Evolutionary conservation across 2,329 filamentous ascomycete genomes (phyloP).

Genomic region (Epichloe baconii): DNA sequence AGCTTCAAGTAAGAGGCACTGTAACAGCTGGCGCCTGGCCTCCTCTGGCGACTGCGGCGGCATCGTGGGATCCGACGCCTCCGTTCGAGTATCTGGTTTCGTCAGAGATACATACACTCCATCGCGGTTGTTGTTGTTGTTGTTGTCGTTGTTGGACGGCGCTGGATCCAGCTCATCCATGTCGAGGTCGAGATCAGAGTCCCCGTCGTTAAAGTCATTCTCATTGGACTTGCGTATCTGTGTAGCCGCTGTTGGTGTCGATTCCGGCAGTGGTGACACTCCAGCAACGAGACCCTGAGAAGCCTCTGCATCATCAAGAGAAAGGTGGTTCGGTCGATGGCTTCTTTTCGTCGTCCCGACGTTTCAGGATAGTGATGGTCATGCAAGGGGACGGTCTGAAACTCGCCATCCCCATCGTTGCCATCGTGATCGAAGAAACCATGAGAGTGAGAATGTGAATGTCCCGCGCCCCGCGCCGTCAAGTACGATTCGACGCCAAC

Average conservation of each 20-base stretch:
- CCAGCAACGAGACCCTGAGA: constrained; percentile 44
- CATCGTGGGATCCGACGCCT: constrained; percentile 10
- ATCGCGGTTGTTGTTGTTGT: constrained; percentile 11
- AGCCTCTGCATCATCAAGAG: constrained; percentile 36
- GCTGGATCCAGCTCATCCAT: constrained; percentile 46
- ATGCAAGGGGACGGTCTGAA: constrained; percentile 12
- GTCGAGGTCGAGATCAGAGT: constrained; percentile 46
- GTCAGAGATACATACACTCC: constrained; percentile 19
- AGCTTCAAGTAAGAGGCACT: constrained; percentile 68
- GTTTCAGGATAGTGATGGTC: constrained; percentile 16
- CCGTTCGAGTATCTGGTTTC: constrained; percentile 11
- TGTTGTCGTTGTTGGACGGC: constrained; percentile 12
- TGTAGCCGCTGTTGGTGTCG: constrained; percentile 26
- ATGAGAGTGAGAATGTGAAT: constrained; percentile 43
- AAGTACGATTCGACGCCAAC: constrained; percentile 83
- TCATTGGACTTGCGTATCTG: constrained; percentile 17
- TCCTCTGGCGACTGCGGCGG: constrained; percentile 34
- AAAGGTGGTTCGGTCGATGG: constrained; percentile 35
- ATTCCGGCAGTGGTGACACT: constrained; percentile 44
- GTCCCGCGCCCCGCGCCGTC: constrained; percentile 53
- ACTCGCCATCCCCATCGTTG: constrained; percentile 22
- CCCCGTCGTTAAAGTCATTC: constrained; percentile 27
- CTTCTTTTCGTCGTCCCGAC: constrained; percentile 23
- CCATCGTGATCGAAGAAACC: constrained; percentile 37
- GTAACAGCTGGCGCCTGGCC: constrained; percentile 54